Base-by-base conservation (phyloP, 116 monocot species). In the Zostera marina region DNA sequence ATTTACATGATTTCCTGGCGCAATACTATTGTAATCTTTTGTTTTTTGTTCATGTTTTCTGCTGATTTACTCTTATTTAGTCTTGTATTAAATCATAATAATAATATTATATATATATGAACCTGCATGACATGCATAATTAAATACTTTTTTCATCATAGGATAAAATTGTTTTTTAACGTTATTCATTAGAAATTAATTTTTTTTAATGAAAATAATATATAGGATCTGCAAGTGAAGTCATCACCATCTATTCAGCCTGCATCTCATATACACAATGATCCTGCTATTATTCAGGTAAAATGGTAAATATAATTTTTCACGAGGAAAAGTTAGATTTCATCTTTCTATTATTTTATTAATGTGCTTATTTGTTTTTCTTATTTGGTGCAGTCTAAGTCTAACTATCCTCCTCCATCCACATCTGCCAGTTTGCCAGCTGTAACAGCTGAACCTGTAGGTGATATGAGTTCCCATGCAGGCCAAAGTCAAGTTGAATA, bases 261-360 rank as follows among this genome's bases (percentile, higher is more conserved):
- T 42, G 65, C 62, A 23, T 24, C 78, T 49, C 47, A 69, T 1
- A 57, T 81, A 55, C 81, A 79, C 71, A 79, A 74, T 72, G 93
- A 93, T 43, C 81, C 81, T 56, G 82, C 86, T 17, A 85, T 86
- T 49, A 82, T 92, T 61, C 86, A 91, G 79, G 86, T 82, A 74
- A 26, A n/a, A n/a, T n/a, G n/a, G n/a, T n/a, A n/a, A n/a, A n/a
- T n/a, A 44, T 22, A 22, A 43, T 17, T 22, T 53, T 16, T 42
- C 7, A 2, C 1, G 9, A 12, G 12, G 20, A 11, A 38, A 63
- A 63, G 10, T 21, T 42, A 11, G 10, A 44, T 2, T 44, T 11
- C 13, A 17, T 56, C 46, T 0, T 46, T 6, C 56, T 8, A 22
- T 24, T 43, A 26, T 0, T 41, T 16, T 48, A 2, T 38, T 6